Conservation (phyloP, 306 rosid genomes). For the Acacia acuminata region DNA sequence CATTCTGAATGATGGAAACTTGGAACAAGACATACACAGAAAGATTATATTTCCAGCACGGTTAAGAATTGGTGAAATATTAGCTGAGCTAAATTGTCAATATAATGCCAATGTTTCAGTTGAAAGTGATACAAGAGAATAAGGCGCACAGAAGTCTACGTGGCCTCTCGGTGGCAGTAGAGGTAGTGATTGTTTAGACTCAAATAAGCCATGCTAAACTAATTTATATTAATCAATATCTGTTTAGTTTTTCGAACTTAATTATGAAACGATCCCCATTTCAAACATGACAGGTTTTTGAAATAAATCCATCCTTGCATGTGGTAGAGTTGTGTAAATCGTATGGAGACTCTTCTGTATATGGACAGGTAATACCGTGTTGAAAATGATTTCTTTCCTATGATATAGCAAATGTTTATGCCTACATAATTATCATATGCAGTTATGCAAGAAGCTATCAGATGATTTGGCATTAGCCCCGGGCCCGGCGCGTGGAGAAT, state of each 20-base stretch:
- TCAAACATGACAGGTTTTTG: conserved; percentile 60
- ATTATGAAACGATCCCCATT: conserved; percentile 13
- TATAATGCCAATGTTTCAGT: conserved; percentile 46
- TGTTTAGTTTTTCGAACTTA: conserved; percentile 5
- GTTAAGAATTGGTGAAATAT: neutral
- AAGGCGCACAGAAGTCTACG: conserved; percentile 46
- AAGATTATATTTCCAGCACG: neutral
- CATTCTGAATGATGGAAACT: neutral
- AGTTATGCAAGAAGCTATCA: conserved; percentile 79
- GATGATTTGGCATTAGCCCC: conserved; percentile 65
- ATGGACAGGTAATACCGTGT: conserved; percentile 58
- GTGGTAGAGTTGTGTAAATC: conserved; percentile 78
- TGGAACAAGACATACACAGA: neutral
- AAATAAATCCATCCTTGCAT: conserved; percentile 65
- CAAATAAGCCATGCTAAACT: neutral
- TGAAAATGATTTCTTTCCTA: neutral
- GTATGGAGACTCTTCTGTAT: conserved; percentile 68
- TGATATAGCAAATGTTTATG: neutral
- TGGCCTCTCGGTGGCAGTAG: conserved; percentile 64
- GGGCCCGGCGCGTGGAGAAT: conserved; percentile 35
- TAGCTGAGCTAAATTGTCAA: neutral
- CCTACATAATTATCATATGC: conserved; percentile 24
- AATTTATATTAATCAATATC: conserved; percentile 10
- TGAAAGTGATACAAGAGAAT: conserved; percentile 67
- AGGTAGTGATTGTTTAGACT: conserved; percentile 52